Base-by-base conservation (phyloP, 805 yeast genomes). In the Wickerhamiella hasegawae region DNA sequence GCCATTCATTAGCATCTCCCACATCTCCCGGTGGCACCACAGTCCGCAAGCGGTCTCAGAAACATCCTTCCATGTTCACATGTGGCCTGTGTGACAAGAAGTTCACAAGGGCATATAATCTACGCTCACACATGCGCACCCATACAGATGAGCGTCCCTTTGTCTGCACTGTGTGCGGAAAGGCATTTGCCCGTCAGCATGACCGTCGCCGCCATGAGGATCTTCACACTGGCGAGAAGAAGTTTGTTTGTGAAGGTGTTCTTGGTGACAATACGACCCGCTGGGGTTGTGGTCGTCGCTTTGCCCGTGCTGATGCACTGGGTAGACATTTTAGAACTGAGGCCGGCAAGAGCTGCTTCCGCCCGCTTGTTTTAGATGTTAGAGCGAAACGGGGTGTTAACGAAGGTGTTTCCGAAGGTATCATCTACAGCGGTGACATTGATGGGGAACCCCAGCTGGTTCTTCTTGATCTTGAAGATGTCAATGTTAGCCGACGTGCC, bases 101-200 rank as follows among this genome's bases (percentile, higher is more conserved):
- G 33, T 87, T 87, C 53, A 87, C 97, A 2, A 61, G 97, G 37
- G 94, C 95, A 0, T 90, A 90, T 55, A 90, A 90, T 52, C 62
- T 87, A 45, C 82, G 87, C 46, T 81, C 94, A 0, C 98, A 87
- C 57, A 60, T 80, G 50, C 63, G 95, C 39, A 87, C 97, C 0
- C 98, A 79, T 52, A 73, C 82, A 4, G 65, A 68, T 32, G 85
- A 74, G 33, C 69, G 76, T 38, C 90, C 90, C 4, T 77, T 61
- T 56, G 65, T 66, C 31, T 79, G 90, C 51, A 54, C 66, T 15
- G 61, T 63, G 36, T 79, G 90, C 52, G 60, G 67, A 15, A 72
- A 74, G 50, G 68, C 73, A 8, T 79, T 79, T 62, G 84, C 87
- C 3, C 62, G 90, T 16, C 72, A 75, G 37, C 87, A 79, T 48